These are phyloP conservation scores for Cicer pinnatifidum DNA, from an alignment of 306 rosid genomes.

Conservation along the genomic window DNA sequence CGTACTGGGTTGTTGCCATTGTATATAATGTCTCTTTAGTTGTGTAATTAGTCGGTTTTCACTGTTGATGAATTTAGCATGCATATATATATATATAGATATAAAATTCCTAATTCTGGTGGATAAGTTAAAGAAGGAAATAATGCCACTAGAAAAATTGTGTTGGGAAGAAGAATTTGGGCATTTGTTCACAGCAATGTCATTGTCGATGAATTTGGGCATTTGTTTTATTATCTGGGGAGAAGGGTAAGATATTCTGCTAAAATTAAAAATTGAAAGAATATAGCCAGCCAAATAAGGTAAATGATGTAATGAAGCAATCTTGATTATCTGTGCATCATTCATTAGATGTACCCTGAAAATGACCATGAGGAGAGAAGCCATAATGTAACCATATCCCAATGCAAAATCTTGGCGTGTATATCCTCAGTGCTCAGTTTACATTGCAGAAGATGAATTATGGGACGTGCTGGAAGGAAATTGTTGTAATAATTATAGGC, in stretches of 20 bases:
- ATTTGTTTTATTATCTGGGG: neutral
- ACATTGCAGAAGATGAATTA: neutral
- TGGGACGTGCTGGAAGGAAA: conserved; percentile 9
- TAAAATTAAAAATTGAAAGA: neutral
- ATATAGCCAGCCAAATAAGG: neutral
- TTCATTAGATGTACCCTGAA: neutral
- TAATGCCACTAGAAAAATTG: neutral
- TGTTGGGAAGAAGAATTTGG: neutral
- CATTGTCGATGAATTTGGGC: neutral
- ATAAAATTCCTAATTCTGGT: neutral
- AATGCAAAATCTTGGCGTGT: neutral
- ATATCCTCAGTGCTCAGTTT: neutral
- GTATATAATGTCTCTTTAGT: conserved; percentile 4
- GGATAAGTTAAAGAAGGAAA: conserved; percentile 12
- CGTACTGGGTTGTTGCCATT: conserved; percentile 20
- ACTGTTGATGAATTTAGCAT: conserved; percentile 5
- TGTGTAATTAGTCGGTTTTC: conserved; percentile 19
- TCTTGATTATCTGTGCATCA: conserved; percentile 22
- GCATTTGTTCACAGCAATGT: conserved; percentile 1
- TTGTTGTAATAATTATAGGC: conserved; percentile 6
- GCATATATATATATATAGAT: neutral
- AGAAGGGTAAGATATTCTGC: neutral
- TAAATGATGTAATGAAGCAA: conserved; percentile 17
- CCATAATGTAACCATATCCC: neutral
- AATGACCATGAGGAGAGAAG: conserved; percentile 22